These are phyloP conservation scores for Flagelloscypha sp. DNA, from an alignment of 768 basidiomycete species.

Conservation along the genomic window DNA sequence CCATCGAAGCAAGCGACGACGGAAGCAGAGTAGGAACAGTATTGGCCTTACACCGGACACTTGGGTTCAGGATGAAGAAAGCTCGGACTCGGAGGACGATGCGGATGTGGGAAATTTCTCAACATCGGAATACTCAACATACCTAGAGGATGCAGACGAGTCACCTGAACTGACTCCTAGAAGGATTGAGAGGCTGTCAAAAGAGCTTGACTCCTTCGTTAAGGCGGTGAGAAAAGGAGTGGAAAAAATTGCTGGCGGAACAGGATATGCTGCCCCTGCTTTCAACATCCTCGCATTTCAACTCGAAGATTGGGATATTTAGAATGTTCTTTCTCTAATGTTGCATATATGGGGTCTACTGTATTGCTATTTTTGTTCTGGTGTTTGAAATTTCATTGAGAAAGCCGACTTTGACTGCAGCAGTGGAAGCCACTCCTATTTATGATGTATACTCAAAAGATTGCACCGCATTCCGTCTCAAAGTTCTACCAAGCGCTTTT, in stretches of 20 bases:
- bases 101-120: conserved; percentile 27
- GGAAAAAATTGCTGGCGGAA: conserved; percentile 58
- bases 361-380: no score
- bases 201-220: conserved; percentile 64
- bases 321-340: no score
- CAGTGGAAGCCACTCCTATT: no score
- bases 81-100: conserved; percentile 43
- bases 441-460: no score
- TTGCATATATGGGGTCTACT: no score
- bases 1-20: conserved; percentile 56
- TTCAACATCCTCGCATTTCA: conserved; percentile 70
- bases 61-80: conserved; percentile 21
- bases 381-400: no score
- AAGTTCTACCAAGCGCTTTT: no score
- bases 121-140: conserved; percentile 24
- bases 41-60: conserved; percentile 46
- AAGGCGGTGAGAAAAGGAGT: conserved; percentile 60
- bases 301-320: conserved; percentile 70
- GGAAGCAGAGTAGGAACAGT: conserved; percentile 45
- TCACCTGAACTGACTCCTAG: no score
- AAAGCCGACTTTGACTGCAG: no score
- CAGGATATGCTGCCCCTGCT: conserved; percentile 49
- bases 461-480: no score
- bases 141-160: conserved; percentile 36
- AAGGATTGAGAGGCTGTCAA: conserved; percentile 54